phyloP scores from a whole-genome alignment of 768 basidiomycete species.

The Pluteus cervinus region DNA sequence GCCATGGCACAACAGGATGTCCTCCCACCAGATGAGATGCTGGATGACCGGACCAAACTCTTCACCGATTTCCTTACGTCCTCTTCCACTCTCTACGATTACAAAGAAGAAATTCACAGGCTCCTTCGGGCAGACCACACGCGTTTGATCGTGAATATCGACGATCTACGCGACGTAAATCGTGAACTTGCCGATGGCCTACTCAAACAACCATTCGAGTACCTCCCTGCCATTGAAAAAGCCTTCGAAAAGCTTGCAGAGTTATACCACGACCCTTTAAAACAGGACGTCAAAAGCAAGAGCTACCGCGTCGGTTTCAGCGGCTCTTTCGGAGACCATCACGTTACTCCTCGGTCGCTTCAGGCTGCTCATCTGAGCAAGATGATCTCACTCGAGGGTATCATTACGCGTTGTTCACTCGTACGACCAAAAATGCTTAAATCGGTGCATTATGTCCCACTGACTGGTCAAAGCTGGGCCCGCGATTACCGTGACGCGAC shows the following conservation, averaged over 20 bases:
- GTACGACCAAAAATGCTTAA: constrained; percentile 98
- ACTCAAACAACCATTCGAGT: constrained; percentile 82
- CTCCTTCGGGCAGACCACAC: constrained; percentile 81
- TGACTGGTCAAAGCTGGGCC: constrained; percentile 75
- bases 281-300: constrained; percentile 77
- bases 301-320: constrained; percentile 86
- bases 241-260: constrained; percentile 73
- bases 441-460: constrained; percentile 94
- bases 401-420: constrained; percentile 95
- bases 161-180: constrained; percentile 91
- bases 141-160: constrained; percentile 91
- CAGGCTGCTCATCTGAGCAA: constrained; percentile 84
- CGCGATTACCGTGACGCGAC: constrained; percentile 93
- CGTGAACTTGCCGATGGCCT: constrained; percentile 85
- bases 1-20: constrained; percentile 47
- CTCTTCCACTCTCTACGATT: constrained; percentile 65
- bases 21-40: constrained; percentile 60
- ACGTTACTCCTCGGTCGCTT: constrained; percentile 91
- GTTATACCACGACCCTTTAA: constrained; percentile 68
- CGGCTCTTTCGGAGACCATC: constrained; percentile 97
- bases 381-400: constrained; percentile 97
- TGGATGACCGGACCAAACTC: constrained; percentile 69
- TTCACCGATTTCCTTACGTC: constrained; percentile 82
- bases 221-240: constrained; percentile 83
- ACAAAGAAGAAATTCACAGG: constrained; percentile 76